A percentile compares a stretch with the other conserved stretches of the same genome.
Evolutionary conservation across 208 protist species (phyloP).

Genomic region (Leishmania major): DNA sequence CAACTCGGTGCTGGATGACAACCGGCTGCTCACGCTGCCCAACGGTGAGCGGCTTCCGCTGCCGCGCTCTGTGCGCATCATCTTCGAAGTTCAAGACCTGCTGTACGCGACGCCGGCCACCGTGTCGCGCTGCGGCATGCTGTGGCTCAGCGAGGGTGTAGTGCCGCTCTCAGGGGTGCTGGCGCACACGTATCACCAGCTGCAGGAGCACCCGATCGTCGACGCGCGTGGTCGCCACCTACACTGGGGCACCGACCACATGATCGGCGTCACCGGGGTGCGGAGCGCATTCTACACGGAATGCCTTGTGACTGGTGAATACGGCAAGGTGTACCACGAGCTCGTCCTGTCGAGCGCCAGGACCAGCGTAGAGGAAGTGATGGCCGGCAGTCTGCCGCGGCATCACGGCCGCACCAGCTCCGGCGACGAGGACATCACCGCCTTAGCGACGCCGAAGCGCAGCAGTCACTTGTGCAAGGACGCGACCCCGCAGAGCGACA

Average conservation of each 20-base stretch:
- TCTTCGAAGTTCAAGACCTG: slow-evolving; percentile 99
- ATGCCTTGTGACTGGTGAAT: slow-evolving; percentile 38
- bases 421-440: not conserved
- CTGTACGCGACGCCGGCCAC: slow-evolving; percentile 98
- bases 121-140: slow-evolving; percentile 98
- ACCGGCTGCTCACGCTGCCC: slow-evolving; percentile 99
- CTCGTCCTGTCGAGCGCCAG: slow-evolving; percentile 39
- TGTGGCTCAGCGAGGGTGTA: slow-evolving; percentile 98
- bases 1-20: slow-evolving; percentile 99
- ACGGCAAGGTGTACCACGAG: slow-evolving; percentile 58
- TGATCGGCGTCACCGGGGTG: slow-evolving; percentile 35
- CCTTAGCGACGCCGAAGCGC: not conserved
- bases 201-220: slow-evolving; percentile 50
- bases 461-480: slow-evolving; percentile 11
- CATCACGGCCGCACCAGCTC: not conserved
- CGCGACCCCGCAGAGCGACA: slow-evolving; percentile 3
- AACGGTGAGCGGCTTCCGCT: slow-evolving; percentile 99
- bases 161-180: slow-evolving; percentile 91
- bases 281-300: slow-evolving; percentile 14
- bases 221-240: slow-evolving; percentile 56
- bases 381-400: slow-evolving; percentile 12
- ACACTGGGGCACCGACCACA: slow-evolving; percentile 48
- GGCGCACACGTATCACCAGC: slow-evolving; percentile 45
- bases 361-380: slow-evolving; percentile 11
- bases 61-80: slow-evolving; percentile 96